phyloP scores from a whole-genome alignment of 2,329 filamentous ascomycete genomes.

The Rutstroemia sydowiana region DNA sequence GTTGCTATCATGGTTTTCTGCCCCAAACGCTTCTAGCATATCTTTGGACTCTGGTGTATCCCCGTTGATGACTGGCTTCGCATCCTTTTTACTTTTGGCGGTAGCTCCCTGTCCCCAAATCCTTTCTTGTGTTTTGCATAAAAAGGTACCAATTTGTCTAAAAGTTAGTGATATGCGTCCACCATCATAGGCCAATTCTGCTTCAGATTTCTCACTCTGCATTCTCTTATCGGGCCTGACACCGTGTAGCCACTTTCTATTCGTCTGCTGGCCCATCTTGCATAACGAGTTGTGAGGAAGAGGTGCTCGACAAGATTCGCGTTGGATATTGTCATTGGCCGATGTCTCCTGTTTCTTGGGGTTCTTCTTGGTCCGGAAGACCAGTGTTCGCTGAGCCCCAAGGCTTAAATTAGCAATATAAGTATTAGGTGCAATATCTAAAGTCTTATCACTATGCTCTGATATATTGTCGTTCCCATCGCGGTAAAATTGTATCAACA shows the following conservation, averaged over 20 bases:
- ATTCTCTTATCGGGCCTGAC: constrained; percentile 81
- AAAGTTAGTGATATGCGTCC: constrained; percentile 90
- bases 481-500: constrained; percentile 89
- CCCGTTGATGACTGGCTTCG: constrained; percentile 61
- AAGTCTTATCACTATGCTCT: constrained; percentile 93
- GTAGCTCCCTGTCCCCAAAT: constrained; percentile 94
- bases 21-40: constrained; percentile 73
- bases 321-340: constrained; percentile 16
- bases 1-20: constrained; percentile 67
- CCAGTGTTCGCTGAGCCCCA: constrained; percentile 84
- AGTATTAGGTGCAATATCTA: constrained; percentile 76
- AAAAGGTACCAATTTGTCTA: constrained; percentile 77
- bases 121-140: constrained; percentile 51
- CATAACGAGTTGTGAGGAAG: constrained; percentile 88
- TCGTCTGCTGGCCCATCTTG: constrained; percentile 72
- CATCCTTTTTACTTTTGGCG: constrained; percentile 53
- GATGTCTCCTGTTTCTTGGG: constrained; percentile 33
- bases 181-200: constrained; percentile 66
- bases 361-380: constrained; percentile 71
- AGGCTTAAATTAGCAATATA: constrained; percentile 93
- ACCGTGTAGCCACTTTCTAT: constrained; percentile 83
- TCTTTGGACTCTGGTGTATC: constrained; percentile 55
- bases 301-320: constrained; percentile 48
- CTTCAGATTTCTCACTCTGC: constrained; percentile 54
- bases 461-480: constrained; percentile 84